Conservation (phyloP, 2,329 filamentous ascomycete genomes). For the Phialocephala sp. region DNA sequence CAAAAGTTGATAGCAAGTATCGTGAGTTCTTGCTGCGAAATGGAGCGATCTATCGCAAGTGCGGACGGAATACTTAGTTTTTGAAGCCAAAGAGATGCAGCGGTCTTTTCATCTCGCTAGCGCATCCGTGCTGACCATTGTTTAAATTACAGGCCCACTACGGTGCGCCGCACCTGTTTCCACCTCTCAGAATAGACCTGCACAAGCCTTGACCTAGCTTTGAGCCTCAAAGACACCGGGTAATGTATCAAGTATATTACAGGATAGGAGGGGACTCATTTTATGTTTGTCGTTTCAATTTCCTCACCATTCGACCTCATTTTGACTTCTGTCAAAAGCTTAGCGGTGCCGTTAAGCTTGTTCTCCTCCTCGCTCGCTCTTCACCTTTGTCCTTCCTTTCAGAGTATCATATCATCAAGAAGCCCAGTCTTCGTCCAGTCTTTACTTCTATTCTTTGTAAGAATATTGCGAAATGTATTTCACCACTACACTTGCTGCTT, state of each 20-base stretch:
- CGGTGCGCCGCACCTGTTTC: conserved; percentile 7
- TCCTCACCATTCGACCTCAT: conserved; percentile 10
- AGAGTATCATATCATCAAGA: conserved; percentile 22
- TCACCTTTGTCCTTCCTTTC: conserved; percentile 28
- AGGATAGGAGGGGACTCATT: conserved; percentile 15
- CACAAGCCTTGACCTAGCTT: not conserved
- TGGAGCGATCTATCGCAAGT: too few species aligned
- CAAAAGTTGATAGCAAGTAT: too few species aligned
- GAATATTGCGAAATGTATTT: conserved; percentile 35
- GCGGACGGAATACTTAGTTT: too few species aligned
- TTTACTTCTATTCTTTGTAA: conserved; percentile 32
- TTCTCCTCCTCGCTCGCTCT: conserved; percentile 16
- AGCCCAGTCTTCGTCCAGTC: conserved; percentile 38
- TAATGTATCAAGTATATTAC: conserved; percentile 27
- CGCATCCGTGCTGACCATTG: not conserved
- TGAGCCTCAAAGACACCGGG: conserved; percentile 10
- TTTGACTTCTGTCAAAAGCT: conserved; percentile 21
- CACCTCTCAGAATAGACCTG: conserved; percentile 14
- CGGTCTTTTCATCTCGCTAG: not conserved
- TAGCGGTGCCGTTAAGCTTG: conserved; percentile 11
- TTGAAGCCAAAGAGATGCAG: not conserved
- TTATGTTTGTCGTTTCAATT: conserved; percentile 11
- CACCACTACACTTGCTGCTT: conserved; percentile 31
- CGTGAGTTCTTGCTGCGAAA: too few species aligned
- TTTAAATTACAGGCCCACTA: conserved; percentile 15